Conservation (phyloP, 495 filamentous ascomycete species). For the Aspergillus indologenus region DNA sequence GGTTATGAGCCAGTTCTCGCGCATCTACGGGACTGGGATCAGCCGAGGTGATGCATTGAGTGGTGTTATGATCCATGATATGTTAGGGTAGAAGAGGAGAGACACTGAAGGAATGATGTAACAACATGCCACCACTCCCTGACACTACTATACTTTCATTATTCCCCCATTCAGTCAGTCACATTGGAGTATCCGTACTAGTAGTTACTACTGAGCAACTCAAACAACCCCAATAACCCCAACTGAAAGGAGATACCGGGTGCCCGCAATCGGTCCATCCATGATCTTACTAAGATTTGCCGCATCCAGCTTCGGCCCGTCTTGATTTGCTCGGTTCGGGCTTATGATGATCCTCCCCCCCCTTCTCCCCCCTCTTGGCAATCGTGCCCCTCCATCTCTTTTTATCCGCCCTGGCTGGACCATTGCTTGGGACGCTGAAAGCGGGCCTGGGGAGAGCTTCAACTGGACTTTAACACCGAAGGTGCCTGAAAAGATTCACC, state of each 20-base stretch:
- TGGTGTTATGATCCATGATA: no score
- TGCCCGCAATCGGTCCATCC: no score
- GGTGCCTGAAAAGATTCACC: conserved; percentile 20
- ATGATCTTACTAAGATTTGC: background rate
- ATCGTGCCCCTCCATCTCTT: background rate
- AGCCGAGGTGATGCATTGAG: background rate
- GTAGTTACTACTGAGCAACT: no score
- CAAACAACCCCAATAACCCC: no score
- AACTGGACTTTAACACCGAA: background rate
- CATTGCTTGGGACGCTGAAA: background rate
- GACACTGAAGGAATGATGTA: background rate
- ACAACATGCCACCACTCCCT: background rate
- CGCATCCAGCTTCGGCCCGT: background rate
- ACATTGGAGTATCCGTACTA: no score
- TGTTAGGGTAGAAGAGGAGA: background rate
- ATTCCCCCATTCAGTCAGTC: no score
- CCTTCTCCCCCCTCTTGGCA: no score
- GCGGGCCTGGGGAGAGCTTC: background rate
- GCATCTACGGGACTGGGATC: background rate
- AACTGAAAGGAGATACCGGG: no score
- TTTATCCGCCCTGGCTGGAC: background rate
- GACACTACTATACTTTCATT: no score
- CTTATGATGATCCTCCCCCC: background rate
- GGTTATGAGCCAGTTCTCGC: conserved; percentile 11
- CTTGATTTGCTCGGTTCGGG: background rate